Conservation (phyloP, 768 basidiomycete species). For the Lactarius tabidus region DNA sequence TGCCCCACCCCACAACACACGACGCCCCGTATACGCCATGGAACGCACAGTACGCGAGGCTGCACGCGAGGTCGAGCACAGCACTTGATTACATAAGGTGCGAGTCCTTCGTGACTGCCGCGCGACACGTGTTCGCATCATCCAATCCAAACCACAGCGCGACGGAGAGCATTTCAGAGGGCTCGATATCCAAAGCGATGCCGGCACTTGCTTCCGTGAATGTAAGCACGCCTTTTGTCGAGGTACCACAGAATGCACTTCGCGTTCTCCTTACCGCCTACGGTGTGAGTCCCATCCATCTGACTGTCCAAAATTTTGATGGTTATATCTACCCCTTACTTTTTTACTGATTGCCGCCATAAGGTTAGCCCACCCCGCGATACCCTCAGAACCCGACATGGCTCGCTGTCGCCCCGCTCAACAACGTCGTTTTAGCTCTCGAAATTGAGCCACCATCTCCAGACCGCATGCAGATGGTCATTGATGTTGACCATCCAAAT, state of each 20-base stretch:
- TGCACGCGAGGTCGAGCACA: no score
- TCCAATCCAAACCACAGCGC: neutral
- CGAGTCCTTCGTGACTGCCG: neutral
- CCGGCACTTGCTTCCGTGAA: conserved; percentile 4
- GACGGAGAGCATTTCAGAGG: neutral
- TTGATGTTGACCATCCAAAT: conserved; percentile 21
- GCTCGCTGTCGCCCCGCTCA: conserved; percentile 62
- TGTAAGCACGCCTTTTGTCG: conserved; percentile 2
- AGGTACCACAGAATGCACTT: conserved; percentile 31
- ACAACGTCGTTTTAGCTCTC: conserved; percentile 45
- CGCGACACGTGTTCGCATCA: neutral
- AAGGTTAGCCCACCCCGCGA: conserved; percentile 29
- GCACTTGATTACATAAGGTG: neutral
- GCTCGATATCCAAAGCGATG: conserved; percentile 5
- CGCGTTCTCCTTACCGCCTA: conserved; percentile 48
- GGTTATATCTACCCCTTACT: neutral
- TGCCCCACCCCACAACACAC: no score
- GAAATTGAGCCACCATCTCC: conserved; percentile 23
- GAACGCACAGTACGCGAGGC: no score
- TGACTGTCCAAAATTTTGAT: neutral
- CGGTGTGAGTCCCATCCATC: conserved; percentile 39
- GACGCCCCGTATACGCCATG: no score
- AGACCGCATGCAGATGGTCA: conserved; percentile 26
- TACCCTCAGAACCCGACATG: conserved; percentile 58
- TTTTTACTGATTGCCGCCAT: conserved; percentile 17